Conservation (phyloP, 1,284 basidiomycete species). For the Ustilago trichophora region DNA sequence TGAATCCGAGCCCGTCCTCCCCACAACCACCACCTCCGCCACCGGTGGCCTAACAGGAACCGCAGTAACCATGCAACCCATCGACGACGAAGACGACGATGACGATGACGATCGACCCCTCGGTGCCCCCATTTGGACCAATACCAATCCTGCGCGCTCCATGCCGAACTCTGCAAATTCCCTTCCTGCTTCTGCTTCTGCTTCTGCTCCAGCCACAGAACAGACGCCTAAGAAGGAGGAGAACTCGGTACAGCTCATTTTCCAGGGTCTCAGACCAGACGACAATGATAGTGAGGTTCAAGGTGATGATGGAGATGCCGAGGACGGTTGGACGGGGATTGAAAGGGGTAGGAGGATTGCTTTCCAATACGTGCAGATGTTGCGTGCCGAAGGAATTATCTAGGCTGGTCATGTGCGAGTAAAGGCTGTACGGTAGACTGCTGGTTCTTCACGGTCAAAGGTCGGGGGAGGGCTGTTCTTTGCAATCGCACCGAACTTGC, state of each 20-base stretch:
- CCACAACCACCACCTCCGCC: neutral
- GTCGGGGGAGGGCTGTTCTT: no score
- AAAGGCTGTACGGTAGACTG: no score
- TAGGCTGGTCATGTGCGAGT: neutral
- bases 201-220: neutral
- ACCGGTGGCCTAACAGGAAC: constrained; percentile 13
- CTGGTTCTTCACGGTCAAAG: no score
- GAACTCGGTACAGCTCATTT: constrained; percentile 34
- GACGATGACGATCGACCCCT: constrained; percentile 47
- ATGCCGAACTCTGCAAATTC: constrained; percentile 1
- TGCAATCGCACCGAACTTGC: no score
- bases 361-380: constrained; percentile 47
- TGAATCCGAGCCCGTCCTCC: constrained; percentile 5
- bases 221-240: constrained; percentile 10
- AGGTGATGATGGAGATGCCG: neutral
- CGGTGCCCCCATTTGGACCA: constrained; percentile 22
- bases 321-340: constrained; percentile 34
- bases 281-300: neutral
- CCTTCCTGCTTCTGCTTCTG: neutral
- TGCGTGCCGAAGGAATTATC: constrained; percentile 47
- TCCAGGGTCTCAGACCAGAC: constrained; percentile 35
- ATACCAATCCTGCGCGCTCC: constrained; percentile 2
- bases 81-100: constrained; percentile 40
- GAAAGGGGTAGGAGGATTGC: constrained; percentile 41
- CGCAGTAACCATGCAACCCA: constrained; percentile 36